phyloP scores from a whole-genome alignment of 805 yeast genomes.

The Cyberlindnera euphorbiiphila region DNA sequence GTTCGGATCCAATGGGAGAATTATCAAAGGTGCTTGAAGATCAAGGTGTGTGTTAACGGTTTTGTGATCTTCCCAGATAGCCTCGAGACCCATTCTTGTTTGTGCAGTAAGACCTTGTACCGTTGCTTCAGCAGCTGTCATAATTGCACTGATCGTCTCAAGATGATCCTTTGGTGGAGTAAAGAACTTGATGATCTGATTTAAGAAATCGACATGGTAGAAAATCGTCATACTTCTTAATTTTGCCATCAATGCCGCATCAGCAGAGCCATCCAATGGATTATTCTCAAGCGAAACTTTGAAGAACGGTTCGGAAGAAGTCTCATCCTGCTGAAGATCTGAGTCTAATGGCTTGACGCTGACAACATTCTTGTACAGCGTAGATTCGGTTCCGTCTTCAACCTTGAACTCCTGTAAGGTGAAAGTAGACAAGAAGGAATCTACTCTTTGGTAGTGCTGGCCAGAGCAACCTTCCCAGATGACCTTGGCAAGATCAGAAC shows the following conservation, averaged over 20 bases:
- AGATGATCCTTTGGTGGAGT: constrained; percentile 81
- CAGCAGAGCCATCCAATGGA: constrained; percentile 83
- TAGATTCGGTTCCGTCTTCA: constrained; percentile 77
- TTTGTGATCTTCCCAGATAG: constrained; percentile 92
- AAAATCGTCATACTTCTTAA: constrained; percentile 84
- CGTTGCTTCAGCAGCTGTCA: constrained; percentile 93
- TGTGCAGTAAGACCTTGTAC: constrained; percentile 87
- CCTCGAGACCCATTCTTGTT: constrained; percentile 88
- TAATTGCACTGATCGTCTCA: constrained; percentile 84
- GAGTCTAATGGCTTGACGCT: constrained; percentile 66
- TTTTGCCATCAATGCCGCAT: constrained; percentile 68
- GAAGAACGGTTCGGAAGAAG: constrained; percentile 61
- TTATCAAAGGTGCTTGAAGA: constrained; percentile 88
- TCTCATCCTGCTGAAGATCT: constrained; percentile 30
- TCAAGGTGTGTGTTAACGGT: constrained; percentile 83
- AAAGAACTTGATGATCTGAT: constrained; percentile 71
- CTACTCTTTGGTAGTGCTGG: constrained; percentile 71
- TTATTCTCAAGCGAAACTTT: constrained; percentile 78
- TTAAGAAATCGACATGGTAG: constrained; percentile 81
- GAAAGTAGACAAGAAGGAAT: constrained; percentile 68
- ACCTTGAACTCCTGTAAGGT: constrained; percentile 77
- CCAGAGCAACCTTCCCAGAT: constrained; percentile 79
- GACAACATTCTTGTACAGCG: constrained; percentile 83
- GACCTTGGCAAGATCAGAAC: constrained; percentile 62
- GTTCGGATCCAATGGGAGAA: constrained; percentile 77